A percentile compares a stretch with the other conserved stretches of the same genome.
These are phyloP conservation scores for Botrytis paeoniae DNA, from an alignment of 2,329 filamentous ascomycete genomes.

Conservation along the genomic window DNA sequence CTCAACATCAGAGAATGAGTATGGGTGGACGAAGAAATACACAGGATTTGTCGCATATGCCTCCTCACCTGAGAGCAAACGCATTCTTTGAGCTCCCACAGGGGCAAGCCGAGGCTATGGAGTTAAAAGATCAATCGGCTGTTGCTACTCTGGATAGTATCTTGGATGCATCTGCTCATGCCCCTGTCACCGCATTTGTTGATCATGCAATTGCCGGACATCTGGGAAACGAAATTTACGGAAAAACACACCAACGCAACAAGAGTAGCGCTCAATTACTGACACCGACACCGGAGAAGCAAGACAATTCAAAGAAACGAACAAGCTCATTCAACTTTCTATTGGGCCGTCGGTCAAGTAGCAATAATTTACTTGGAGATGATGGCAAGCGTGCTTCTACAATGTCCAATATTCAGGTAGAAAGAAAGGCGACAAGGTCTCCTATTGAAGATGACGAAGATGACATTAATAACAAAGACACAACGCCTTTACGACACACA, in stretches of 20 bases:
- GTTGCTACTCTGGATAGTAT: conserved; percentile 88
- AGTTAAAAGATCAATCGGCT: conserved; percentile 74
- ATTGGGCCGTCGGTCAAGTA: conserved; percentile 30
- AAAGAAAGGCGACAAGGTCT: conserved; percentile 23
- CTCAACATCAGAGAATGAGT: conserved; percentile 37
- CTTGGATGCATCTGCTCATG: conserved; percentile 80
- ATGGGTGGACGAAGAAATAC: conserved; percentile 37
- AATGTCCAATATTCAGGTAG: conserved; percentile 28
- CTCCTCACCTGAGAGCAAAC: conserved; percentile 84
- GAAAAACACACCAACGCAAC: conserved; percentile 51
- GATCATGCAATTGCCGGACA: conserved; percentile 81
- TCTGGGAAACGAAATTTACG: conserved; percentile 73
- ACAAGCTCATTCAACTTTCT: conserved; percentile 49
- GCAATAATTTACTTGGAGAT: conserved; percentile 27
- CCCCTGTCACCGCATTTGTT: conserved; percentile 87
- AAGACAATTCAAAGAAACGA: conserved; percentile 42
- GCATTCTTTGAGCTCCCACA: conserved; percentile 79
- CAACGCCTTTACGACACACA: conserved; percentile 25
- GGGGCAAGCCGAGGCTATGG: conserved; percentile 49
- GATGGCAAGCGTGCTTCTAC: conserved; percentile 27
- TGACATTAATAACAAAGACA: conserved; percentile 28
- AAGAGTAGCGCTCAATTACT: conserved; percentile 44
- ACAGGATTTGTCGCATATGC: conserved; percentile 54
- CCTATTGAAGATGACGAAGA: conserved; percentile 32
- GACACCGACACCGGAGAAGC: conserved; percentile 33